Conservation (phyloP, 2,329 filamentous ascomycete genomes). For the Aspergillus sp. region DNA sequence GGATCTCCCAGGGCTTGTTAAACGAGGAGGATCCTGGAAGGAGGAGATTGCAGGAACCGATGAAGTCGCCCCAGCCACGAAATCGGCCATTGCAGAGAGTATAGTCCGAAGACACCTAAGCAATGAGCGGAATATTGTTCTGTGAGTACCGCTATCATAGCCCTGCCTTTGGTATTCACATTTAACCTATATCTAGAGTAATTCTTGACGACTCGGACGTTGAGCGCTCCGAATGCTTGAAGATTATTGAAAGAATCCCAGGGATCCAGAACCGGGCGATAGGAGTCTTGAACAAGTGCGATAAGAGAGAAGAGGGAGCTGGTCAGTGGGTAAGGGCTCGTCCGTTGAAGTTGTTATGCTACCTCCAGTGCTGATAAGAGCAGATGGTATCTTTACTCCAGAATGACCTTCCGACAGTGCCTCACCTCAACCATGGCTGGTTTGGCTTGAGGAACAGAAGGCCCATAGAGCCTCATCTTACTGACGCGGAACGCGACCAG, state of each 20-base stretch:
- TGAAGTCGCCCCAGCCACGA: background rate
- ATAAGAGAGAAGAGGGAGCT: conserved; percentile 16
- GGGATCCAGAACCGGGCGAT: conserved; percentile 14
- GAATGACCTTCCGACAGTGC: conserved; percentile 14
- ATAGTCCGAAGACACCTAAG: background rate
- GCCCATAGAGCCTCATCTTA: background rate
- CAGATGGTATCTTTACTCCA: conserved; percentile 17
- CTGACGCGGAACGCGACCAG: conserved; percentile 13
- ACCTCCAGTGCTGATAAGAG: background rate
- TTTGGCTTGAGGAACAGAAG: conserved; percentile 18
- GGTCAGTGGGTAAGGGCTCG: conserved; percentile 7
- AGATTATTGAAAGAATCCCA: conserved; percentile 10
- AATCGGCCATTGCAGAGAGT: background rate
- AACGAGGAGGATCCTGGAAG: conserved; percentile 13
- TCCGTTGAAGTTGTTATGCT: background rate
- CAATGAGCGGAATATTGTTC: conserved; percentile 6
- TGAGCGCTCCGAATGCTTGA: conserved; percentile 11
- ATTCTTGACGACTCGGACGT: conserved; percentile 19
- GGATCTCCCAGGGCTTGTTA: conserved; percentile 61
- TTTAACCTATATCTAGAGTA: background rate
- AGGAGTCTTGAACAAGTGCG: conserved; percentile 17
- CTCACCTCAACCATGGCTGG: conserved; percentile 17
- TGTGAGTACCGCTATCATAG: background rate
- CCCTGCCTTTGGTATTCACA: background rate
- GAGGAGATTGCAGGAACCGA: background rate